phyloP scores from a whole-genome alignment of 345 rosid species.

The Eucalyptus shirleyi region DNA sequence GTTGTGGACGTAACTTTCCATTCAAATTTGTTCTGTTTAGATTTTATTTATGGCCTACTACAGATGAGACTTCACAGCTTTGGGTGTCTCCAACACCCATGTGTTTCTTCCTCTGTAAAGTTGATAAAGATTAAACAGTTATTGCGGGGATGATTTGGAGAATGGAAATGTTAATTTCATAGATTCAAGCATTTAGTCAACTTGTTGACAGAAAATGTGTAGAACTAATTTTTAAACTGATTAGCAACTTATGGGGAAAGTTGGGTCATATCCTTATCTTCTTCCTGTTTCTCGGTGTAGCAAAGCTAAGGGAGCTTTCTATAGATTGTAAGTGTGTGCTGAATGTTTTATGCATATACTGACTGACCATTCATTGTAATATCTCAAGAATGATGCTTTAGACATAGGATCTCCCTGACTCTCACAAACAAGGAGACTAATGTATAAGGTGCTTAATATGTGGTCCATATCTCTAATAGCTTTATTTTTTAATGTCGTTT shows the following conservation, averaged over 20 bases:
- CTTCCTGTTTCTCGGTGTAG: neutral
- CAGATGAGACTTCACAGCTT: neutral
- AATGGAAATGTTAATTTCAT: neutral
- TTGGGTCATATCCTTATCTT: neutral
- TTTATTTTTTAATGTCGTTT: neutral
- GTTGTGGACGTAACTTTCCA: neutral
- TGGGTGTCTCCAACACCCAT: neutral
- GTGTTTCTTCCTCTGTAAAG: neutral
- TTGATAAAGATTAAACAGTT: neutral
- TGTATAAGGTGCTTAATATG: neutral
- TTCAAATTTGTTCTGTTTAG: neutral
- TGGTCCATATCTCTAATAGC: neutral
- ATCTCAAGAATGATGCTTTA: neutral
- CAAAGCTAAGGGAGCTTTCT: neutral
- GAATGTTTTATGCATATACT: neutral
- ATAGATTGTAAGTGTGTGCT: neutral
- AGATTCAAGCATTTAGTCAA: neutral
- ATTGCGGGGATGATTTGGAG: neutral
- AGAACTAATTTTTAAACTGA: neutral
- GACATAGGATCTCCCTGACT: neutral
- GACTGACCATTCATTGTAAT: neutral
- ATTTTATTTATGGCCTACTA: neutral
- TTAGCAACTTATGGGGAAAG: neutral
- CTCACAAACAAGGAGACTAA: neutral
- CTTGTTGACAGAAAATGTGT: neutral